phyloP scores from a whole-genome alignment of 305 asterid genomes.

The Ilex paraguariensis region DNA sequence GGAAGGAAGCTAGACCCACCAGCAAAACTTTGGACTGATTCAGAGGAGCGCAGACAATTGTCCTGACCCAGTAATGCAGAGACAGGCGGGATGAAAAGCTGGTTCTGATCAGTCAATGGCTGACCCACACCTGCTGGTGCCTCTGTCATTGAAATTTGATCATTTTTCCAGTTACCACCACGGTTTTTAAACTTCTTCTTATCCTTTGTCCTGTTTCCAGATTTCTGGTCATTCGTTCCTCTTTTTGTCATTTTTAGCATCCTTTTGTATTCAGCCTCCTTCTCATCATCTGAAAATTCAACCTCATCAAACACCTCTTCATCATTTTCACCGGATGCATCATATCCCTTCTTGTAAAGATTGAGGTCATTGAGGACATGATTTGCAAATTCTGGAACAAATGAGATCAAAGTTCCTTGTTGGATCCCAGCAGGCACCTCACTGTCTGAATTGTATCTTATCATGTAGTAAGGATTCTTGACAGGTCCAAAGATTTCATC shows the following conservation, averaged over 20 bases:
- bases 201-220: slow-evolving; percentile 43
- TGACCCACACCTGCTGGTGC: slow-evolving; percentile 13
- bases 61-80: slow-evolving; percentile 19
- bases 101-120: slow-evolving; percentile 19
- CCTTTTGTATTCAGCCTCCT: slow-evolving; percentile 73
- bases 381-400: slow-evolving; percentile 61
- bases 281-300: slow-evolving; percentile 92
- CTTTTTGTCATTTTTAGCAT: slow-evolving; percentile 67
- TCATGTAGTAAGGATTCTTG: slow-evolving; percentile 83
- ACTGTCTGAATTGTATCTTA: slow-evolving; percentile 67
- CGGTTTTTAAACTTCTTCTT: slow-evolving; percentile 36
- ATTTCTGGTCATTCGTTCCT: slow-evolving; percentile 45
- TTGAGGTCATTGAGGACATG: slow-evolving; percentile 63
- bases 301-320: slow-evolving; percentile 61
- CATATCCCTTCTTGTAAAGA: slow-evolving; percentile 83
- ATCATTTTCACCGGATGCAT: slow-evolving; percentile 81
- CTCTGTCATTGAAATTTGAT: slow-evolving; percentile 20
- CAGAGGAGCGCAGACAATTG: slow-evolving; percentile 9
- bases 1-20: slow-evolving; percentile 24
- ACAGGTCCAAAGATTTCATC: slow-evolving; percentile 96
- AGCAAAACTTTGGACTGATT: slow-evolving; percentile 18
- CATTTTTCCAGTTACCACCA: slow-evolving; percentile 30
- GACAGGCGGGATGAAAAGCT: slow-evolving; percentile 20
- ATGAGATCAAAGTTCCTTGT: slow-evolving; percentile 62
- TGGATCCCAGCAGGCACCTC: slow-evolving; percentile 70